These are phyloP conservation scores for Flaveria ramosissima DNA, from an alignment of 129 eudicot genomes.

Conservation along the genomic window DNA sequence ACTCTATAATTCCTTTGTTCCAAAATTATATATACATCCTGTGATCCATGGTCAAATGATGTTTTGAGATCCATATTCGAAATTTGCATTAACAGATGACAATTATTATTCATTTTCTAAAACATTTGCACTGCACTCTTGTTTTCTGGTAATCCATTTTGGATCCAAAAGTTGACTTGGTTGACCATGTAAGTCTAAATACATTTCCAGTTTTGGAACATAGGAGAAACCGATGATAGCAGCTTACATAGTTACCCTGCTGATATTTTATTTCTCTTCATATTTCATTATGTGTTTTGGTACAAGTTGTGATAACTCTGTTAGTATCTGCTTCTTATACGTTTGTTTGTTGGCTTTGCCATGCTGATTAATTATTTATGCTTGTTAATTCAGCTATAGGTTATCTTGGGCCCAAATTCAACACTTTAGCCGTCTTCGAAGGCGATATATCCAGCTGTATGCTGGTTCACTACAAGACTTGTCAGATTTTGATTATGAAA, in stretches of 20 bases:
- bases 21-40: conserved; percentile 7
- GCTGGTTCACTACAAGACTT: conserved; percentile 68
- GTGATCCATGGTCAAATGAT: conserved; percentile 13
- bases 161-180: conserved; percentile 23
- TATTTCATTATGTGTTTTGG: not conserved
- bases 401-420: conserved; percentile 90
- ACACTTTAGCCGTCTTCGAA: conserved; percentile 69
- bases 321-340: conserved; percentile 13
- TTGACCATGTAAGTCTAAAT: conserved; percentile 21
- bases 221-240: conserved; percentile 22
- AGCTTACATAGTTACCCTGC: conserved; percentile 1
- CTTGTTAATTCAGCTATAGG: conserved; percentile 63
- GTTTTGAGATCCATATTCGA: conserved; percentile 2
- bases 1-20: not conserved
- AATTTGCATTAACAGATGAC: not conserved
- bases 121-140: conserved; percentile 3
- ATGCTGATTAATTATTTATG: conserved; percentile 23
- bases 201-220: conserved; percentile 24
- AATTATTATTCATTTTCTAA: not conserved
- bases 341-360: not conserved
- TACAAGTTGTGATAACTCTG: not conserved
- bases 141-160: conserved; percentile 22
- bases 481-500: conserved; percentile 44
- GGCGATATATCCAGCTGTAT: conserved; percentile 83
- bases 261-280: not conserved